Conservation (phyloP, 1,284 basidiomycete genomes). For the Hymenochaete sp. region DNA sequence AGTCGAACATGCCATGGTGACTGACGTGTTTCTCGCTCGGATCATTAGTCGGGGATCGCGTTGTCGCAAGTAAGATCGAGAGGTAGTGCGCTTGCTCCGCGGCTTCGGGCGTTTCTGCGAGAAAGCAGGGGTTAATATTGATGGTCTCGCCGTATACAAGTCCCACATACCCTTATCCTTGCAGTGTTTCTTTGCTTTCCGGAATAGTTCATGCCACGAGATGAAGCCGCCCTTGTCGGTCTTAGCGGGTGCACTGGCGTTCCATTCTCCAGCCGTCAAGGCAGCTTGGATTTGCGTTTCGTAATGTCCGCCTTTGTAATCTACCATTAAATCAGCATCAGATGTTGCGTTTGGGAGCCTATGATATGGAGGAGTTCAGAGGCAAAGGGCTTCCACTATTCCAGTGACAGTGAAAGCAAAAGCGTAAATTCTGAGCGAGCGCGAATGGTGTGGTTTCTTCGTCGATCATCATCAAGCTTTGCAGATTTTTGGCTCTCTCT, state of each 20-base stretch:
- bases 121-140: neutral
- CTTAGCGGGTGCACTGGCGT: slow-evolving; percentile 49
- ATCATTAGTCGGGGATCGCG: slow-evolving; percentile 29
- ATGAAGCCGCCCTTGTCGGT: slow-evolving; percentile 49
- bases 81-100: slow-evolving; percentile 59
- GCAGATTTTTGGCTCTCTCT: too few species aligned
- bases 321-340: slow-evolving; percentile 29
- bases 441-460: too few species aligned
- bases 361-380: too few species aligned
- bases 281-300: slow-evolving; percentile 61
- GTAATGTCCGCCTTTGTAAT: slow-evolving; percentile 61
- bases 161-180: slow-evolving; percentile 19
- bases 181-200: slow-evolving; percentile 87
- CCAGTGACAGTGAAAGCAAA: too few species aligned
- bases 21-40: slow-evolving; percentile 36
- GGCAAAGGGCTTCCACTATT: too few species aligned
- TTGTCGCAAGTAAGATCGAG: slow-evolving; percentile 44
- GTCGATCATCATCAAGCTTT: too few species aligned
- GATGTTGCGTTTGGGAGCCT: too few species aligned
- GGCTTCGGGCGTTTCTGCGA: slow-evolving; percentile 50
- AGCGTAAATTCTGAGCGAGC: too few species aligned
- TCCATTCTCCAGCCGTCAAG: slow-evolving; percentile 64
- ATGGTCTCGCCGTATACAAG: neutral
- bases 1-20: slow-evolving; percentile 32
- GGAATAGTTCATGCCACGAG: slow-evolving; percentile 71